Evolutionary conservation across 1,139 yeast genomes (phyloP), one percentile per base, ranked within the genome.

Genomic region (Lodderomyces elongisporus): DNA sequence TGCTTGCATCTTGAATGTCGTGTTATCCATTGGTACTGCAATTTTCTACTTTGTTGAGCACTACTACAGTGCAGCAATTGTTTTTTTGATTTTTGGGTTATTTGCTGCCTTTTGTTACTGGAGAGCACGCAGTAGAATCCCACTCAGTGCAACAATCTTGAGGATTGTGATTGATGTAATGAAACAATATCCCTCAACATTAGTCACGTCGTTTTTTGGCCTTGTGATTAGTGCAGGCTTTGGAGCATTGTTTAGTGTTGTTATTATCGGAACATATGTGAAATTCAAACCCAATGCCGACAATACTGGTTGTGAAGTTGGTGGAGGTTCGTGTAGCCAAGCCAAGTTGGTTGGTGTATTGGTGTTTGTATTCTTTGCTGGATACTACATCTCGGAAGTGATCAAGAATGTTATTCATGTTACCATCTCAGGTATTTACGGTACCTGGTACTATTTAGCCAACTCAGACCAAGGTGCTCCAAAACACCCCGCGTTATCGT

Each of bases 391-490:
- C 41, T 70, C 93, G 8, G 96, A 88, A 56, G 95, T 88, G 17
- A 68, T 85, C 42, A 79, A 79, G 60, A 87, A 84, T 49, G 74
- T 85, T n/a, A 79, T 88, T 36, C 95, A 89, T 52, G 84, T 83
- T 26, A 79, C 91, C 1, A 79, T 87, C 38, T 72, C 91, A 16
- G 96, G 96, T 22, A 77, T 88, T 23, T 89, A 75, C 53, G 96
- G 96, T 14, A 76, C 93, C 4, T 88, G 96, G 96, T 88, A 85
- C 58, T 88, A 83, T 55, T 67, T 84, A 52, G 74, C 85, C 29
- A 72, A 70, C 42, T 74, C 88, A 2, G 89, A 82, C 50, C 84
- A 82, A 49, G 95, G 95, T 4, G 74, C 80, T 64, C 95, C 95
- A 23, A 72, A 60, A 46, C 74, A 75, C 62, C 94, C 95, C 7